phyloP scores from a whole-genome alignment of 495 filamentous ascomycete species.

The Podospora pseudoanserina region DNA sequence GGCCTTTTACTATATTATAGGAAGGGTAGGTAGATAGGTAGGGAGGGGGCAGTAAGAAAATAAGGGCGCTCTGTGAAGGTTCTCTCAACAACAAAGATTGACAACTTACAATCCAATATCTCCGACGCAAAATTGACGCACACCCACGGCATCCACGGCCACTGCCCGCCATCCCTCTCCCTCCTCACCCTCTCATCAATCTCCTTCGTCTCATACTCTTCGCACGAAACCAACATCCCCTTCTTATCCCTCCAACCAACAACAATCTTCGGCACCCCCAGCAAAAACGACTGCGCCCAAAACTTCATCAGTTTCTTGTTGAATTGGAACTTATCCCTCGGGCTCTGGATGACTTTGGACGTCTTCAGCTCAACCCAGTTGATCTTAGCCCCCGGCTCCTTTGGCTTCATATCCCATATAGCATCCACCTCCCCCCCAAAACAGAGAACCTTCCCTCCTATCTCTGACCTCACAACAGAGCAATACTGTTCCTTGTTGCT shows the following conservation, averaged over 20 bases:
- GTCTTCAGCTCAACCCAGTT: slow-evolving; percentile 98
- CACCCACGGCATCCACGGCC: slow-evolving; percentile 79
- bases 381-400: slow-evolving; percentile 58
- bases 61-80: too few relatives aligned
- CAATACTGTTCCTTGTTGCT: slow-evolving; percentile 92
- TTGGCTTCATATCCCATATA: slow-evolving; percentile 78
- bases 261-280: slow-evolving; percentile 87
- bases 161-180: slow-evolving; percentile 46
- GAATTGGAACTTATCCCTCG: slow-evolving; percentile 66
- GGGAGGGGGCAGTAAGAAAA: too few relatives aligned
- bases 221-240: slow-evolving; percentile 65
- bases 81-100: too few relatives aligned
- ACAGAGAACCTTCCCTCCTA: slow-evolving; percentile 67
- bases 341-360: slow-evolving; percentile 56
- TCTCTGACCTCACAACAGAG: slow-evolving; percentile 81
- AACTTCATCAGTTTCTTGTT: slow-evolving; percentile 90
- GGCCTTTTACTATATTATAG: too few relatives aligned
- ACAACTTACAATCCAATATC: slow-evolving; percentile 66
- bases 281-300: slow-evolving; percentile 94
- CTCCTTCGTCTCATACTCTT: slow-evolving; percentile 71
- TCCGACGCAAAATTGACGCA: slow-evolving; percentile 82
- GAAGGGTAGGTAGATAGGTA: too few relatives aligned
- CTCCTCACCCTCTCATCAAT: slow-evolving; percentile 69
- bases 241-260: slow-evolving; percentile 77
- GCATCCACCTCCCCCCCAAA: slow-evolving; percentile 96